Conservation (phyloP, 768 basidiomycete genomes). For the Boletus eberwhitei region DNA sequence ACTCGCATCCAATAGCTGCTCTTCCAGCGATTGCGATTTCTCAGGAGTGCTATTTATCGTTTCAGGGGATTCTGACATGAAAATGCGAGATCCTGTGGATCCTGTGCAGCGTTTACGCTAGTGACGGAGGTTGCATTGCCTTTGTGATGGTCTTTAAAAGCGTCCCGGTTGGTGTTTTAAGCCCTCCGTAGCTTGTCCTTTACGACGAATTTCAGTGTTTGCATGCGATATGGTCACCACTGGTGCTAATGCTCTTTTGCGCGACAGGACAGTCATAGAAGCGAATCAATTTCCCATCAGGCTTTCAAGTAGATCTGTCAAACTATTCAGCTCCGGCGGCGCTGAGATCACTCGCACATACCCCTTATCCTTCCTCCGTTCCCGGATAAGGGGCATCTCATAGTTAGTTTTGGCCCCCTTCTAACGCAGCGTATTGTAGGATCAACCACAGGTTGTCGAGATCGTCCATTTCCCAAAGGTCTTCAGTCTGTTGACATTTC, state of each 20-base stretch:
- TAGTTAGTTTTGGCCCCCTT: neutral
- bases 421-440: slow-evolving; percentile 2
- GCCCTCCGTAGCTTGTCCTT: neutral
- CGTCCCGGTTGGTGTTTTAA: neutral
- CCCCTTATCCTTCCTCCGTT: slow-evolving; percentile 9
- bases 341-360: slow-evolving; percentile 21
- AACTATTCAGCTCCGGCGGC: slow-evolving; percentile 9
- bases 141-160: no score
- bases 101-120: no score
- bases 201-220: neutral
- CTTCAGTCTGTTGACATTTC: slow-evolving; percentile 9
- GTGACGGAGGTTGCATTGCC: no score
- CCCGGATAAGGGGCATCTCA: neutral
- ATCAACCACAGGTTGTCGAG: slow-evolving; percentile 12
- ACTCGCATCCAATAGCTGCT: neutral
- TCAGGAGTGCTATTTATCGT: neutral
- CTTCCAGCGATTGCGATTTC: neutral
- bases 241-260: neutral
- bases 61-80: neutral
- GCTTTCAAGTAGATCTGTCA: slow-evolving; percentile 7
- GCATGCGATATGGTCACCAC: slow-evolving; percentile 1
- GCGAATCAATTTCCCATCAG: slow-evolving; percentile 15
- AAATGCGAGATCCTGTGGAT: neutral
- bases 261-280: slow-evolving; percentile 2
- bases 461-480: slow-evolving; percentile 13